A percentile compares a stretch with the other conserved stretches of the same genome.
Conservation (phyloP, 805 yeast genomes). For the Kazachstania psychrophila region DNA sequence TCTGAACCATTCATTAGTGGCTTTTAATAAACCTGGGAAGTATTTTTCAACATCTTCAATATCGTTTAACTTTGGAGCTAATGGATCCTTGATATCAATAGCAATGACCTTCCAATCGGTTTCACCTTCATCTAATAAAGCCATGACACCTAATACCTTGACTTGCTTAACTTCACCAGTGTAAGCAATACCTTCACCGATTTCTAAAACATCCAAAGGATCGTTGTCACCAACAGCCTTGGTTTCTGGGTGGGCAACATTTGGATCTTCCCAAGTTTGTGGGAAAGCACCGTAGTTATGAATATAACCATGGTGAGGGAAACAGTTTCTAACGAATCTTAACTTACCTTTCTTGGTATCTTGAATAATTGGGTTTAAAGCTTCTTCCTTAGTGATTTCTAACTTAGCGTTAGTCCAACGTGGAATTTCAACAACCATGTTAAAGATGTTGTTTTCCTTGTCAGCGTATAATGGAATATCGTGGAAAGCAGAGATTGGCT, state of each 20-base stretch:
- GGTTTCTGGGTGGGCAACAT: slow-evolving; percentile 53
- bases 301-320: slow-evolving; percentile 98
- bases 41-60: slow-evolving; percentile 83
- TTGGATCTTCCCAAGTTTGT: slow-evolving; percentile 81
- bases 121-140: slow-evolving; percentile 87
- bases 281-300: slow-evolving; percentile 99
- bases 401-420: slow-evolving; percentile 97
- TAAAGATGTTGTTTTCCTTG: slow-evolving; percentile 77
- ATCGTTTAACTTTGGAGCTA: slow-evolving; percentile 78
- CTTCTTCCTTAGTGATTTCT: slow-evolving; percentile 79
- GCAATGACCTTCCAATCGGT: slow-evolving; percentile 90
- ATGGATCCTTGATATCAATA: slow-evolving; percentile 78
- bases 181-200: slow-evolving; percentile 55
- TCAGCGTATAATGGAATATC: slow-evolving; percentile 89
- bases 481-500: slow-evolving; percentile 93
- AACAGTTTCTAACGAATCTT: slow-evolving; percentile 92
- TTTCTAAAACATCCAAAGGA: slow-evolving; percentile 80
- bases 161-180: slow-evolving; percentile 78
- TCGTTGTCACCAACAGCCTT: slow-evolving; percentile 72
- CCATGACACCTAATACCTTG: slow-evolving; percentile 89
- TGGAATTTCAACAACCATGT: slow-evolving; percentile 94
- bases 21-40: slow-evolving; percentile 86
- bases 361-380: slow-evolving; percentile 89
- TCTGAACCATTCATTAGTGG: slow-evolving; percentile 97
- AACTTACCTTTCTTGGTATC: slow-evolving; percentile 96